Evolutionary conservation across 331 rosid species (phyloP).

Genomic region (Phaseolus coccineus): DNA sequence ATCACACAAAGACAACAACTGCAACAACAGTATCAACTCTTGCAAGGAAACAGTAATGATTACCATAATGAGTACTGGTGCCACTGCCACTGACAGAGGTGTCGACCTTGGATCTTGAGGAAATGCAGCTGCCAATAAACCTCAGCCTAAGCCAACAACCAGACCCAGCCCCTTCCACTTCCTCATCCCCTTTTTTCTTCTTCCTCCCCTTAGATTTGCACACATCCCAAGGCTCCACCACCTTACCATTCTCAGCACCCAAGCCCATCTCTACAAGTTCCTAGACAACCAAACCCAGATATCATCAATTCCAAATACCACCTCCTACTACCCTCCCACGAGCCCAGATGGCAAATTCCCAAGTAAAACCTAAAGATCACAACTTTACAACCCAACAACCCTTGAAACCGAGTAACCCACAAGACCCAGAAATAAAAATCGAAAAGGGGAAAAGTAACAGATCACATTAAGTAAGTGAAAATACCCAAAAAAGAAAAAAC

Average conservation of each 20-base stretch:
- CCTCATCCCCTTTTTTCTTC: slow-evolving; percentile 67
- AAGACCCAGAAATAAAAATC: slow-evolving; percentile 43
- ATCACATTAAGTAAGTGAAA: slow-evolving; percentile 65
- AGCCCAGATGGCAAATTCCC: slow-evolving; percentile 44
- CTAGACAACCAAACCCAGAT: slow-evolving; percentile 56
- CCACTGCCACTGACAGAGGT: slow-evolving; percentile 89
- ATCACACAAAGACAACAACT: slow-evolving; percentile 9
- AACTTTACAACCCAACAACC: slow-evolving; percentile 36
- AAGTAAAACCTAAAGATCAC: slow-evolving; percentile 48
- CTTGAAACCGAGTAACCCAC: slow-evolving; percentile 2
- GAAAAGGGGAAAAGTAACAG: slow-evolving; percentile 50
- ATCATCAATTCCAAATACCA: slow-evolving; percentile 59
- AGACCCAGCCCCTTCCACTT: slow-evolving; percentile 55
- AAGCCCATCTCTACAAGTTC: slow-evolving; percentile 72
- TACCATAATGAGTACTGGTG: slow-evolving; percentile 87
- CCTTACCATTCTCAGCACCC: slow-evolving; percentile 76
- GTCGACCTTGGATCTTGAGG: slow-evolving; percentile 99
- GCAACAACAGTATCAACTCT: neutral
- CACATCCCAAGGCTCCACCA: slow-evolving; percentile 77
- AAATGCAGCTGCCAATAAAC: slow-evolving; percentile 91
- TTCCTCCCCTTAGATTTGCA: slow-evolving; percentile 73
- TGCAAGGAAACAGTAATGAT: slow-evolving; percentile 39
- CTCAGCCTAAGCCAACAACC: slow-evolving; percentile 91
- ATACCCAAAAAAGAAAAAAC: neutral
- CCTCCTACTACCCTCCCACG: slow-evolving; percentile 17